Conservation (phyloP, 257 asterid species). For the Nemophila menziesii region DNA sequence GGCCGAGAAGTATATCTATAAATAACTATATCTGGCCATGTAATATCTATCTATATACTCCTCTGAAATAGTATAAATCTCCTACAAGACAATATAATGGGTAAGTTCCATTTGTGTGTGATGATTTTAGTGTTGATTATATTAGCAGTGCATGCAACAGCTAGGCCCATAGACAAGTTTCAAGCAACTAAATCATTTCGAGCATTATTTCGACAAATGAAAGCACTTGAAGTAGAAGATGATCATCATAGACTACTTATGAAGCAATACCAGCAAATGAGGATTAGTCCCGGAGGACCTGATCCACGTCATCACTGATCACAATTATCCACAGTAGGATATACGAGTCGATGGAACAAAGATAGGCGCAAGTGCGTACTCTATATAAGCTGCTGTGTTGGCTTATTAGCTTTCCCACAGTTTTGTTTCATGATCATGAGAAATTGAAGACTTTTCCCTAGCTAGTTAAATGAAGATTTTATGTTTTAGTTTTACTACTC, state of each 20-base stretch:
- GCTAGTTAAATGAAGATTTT: too few species aligned
- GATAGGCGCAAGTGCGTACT: too few species aligned
- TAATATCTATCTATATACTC: not conserved
- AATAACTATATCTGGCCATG: conserved; percentile 11
- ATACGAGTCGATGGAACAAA: too few species aligned
- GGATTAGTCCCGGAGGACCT: conserved; percentile 45
- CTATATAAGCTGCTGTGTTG: too few species aligned
- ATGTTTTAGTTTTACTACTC: too few species aligned
- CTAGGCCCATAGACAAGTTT: conserved; percentile 5
- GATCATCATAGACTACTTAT: conserved; percentile 4
- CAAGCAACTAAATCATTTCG: conserved; percentile 16
- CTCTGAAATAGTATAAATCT: not conserved
- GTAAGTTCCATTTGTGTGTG: conserved; percentile 19
- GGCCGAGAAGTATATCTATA: conserved; percentile 13
- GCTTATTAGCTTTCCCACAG: too few species aligned
- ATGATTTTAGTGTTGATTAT: conserved; percentile 15
- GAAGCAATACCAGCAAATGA: conserved; percentile 14
- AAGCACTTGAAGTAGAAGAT: conserved; percentile 6
- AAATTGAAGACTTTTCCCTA: too few species aligned
- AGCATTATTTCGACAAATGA: conserved; percentile 17
- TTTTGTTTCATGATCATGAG: too few species aligned
- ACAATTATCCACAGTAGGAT: too few species aligned
- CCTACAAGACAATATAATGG: conserved; percentile 13
- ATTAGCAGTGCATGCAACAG: conserved; percentile 9
- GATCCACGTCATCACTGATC: conserved; percentile 41